Base-by-base conservation (phyloP, 1,139 yeast genomes). In the Taphrina wiesneri region DNA sequence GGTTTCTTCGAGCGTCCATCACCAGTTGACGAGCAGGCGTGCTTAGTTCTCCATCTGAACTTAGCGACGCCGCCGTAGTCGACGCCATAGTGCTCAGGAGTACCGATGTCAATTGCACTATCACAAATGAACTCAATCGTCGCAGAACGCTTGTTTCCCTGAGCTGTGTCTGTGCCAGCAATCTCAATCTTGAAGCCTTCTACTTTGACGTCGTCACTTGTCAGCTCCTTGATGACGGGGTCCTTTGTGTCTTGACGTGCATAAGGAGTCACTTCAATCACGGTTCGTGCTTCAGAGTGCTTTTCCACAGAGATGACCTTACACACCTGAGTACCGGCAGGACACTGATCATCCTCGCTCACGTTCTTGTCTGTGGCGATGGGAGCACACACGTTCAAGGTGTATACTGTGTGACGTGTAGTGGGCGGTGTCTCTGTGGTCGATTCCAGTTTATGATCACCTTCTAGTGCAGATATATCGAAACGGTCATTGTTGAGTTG, bases 401-500 rank as follows among this genome's bases (percentile, higher is more conserved):
- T 83, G 91, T 96, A 89, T 1, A 83, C 80, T 45, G 80, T 76
- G 64, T 79, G 81, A 1, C 89, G 84, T 52, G 76, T 78, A 5
- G 91, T 83, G 1, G 97, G 97, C 34, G 97, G 97, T n/a, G 97
- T 89, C 59, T 82, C 82, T 52, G 75, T 77, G 34, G 79, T 72
- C 2, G 72, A 66, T 4, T 79, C 72, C 17, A 78, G 77, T 2
- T 75, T 71, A 70, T 83, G 82, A 7, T 78, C 72, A 2, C 88
- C 88, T 52, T 78, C 79, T 53, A 86, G 76, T 25, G 77, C 72
- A 4, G 70, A 67, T 51, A 76, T 70, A 62, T 79, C 81, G 70
- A 84, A 80, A 66, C 80, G 76, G 71, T 77, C 78, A 36, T 77
- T 76, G 26, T 75, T 74, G 41, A 83, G 75, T 47, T 43, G 36